Conservation (phyloP, 805 yeast species). For the Candida ortonii region DNA sequence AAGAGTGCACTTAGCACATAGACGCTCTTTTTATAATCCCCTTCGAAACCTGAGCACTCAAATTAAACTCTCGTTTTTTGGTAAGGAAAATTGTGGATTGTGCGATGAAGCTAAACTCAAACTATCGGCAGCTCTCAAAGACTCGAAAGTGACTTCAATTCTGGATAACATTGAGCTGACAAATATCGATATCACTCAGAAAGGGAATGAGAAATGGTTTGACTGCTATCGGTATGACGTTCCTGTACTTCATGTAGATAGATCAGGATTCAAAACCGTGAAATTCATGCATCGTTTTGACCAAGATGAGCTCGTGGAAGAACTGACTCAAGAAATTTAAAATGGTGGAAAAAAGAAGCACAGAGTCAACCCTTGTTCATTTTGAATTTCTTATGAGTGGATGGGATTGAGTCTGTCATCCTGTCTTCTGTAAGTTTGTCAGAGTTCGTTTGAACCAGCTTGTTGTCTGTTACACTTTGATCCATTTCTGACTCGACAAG, state of each 20-base stretch:
- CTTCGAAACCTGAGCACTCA: not conserved
- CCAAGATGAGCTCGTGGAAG: constrained; percentile 51
- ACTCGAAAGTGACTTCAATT: constrained; percentile 15
- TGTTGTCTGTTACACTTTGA: no score
- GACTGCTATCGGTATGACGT: constrained; percentile 71
- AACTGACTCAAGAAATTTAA: constrained; percentile 39
- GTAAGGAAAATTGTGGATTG: constrained; percentile 66
- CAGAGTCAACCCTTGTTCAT: no score
- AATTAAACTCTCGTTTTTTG: constrained; percentile 53
- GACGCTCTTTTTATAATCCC: constrained; percentile 1
- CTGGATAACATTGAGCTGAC: constrained; percentile 35
- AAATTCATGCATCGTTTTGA: constrained; percentile 69
- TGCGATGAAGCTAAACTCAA: constrained; percentile 64
- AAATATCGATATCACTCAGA: constrained; percentile 56
- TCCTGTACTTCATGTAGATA: constrained; percentile 70
- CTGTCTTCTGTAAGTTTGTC: no score
- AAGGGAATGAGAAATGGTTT: constrained; percentile 62
- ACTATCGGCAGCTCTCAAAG: constrained; percentile 41
- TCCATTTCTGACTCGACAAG: constrained; percentile 1
- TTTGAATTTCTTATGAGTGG: no score
- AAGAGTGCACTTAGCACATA: not conserved
- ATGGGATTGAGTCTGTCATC: no score
- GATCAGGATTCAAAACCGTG: constrained; percentile 44
- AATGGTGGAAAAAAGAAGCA: not conserved
- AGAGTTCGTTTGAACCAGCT: no score